These are phyloP conservation scores for Pyrus hybrid DNA, from an alignment of 331 rosid genomes.

Conservation along the genomic window DNA sequence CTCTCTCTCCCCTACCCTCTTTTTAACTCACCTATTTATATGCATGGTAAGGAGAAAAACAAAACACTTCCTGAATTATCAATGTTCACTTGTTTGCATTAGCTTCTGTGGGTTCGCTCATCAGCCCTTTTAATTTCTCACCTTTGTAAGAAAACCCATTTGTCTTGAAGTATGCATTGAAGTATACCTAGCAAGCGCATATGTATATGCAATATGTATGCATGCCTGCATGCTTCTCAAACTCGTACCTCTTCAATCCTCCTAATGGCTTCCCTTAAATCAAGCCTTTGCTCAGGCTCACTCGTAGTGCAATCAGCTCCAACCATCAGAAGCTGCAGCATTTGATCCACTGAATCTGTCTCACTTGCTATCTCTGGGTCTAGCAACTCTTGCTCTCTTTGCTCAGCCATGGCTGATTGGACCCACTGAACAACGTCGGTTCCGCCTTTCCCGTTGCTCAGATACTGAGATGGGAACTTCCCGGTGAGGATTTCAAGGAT, in stretches of 20 bases:
- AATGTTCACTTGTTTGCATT: neutral
- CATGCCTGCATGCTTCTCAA: neutral
- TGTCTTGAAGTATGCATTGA: neutral
- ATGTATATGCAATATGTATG: neutral
- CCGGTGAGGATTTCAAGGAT: conserved; percentile 79
- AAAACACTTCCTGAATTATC: neutral
- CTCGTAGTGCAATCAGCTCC: conserved; percentile 70
- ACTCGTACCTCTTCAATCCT: conserved; percentile 58
- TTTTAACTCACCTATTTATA: neutral
- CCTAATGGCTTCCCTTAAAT: conserved; percentile 70
- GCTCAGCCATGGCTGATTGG: conserved; percentile 36
- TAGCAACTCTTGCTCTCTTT: conserved; percentile 47
- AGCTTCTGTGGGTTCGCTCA: neutral
- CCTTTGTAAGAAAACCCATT: neutral
- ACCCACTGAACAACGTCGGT: conserved; percentile 86
- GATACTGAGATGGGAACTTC: conserved; percentile 82
- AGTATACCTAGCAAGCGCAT: neutral
- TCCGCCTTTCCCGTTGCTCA: conserved; percentile 73
- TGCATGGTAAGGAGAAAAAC: neutral
- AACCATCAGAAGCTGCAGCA: conserved; percentile 54
- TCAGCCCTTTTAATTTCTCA: neutral
- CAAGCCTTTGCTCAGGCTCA: conserved; percentile 49
- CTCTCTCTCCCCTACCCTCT: neutral
- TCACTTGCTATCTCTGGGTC: conserved; percentile 55
- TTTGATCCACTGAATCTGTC: conserved; percentile 17